phyloP scores from a whole-genome alignment of 2,329 filamentous ascomycete genomes.

The Pestalotiopsis sp. region DNA sequence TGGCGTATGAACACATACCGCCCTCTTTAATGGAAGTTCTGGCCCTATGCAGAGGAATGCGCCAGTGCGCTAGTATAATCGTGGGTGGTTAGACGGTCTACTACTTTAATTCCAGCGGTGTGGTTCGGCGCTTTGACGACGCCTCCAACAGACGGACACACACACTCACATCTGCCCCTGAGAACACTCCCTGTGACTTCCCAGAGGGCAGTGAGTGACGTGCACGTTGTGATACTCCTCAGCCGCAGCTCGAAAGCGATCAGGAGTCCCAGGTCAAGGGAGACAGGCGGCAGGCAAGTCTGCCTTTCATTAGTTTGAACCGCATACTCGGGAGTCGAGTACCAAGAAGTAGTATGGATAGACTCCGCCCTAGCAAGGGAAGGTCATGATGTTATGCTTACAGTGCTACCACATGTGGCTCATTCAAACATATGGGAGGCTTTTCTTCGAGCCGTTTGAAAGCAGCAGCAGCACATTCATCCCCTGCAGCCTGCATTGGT shows the following conservation, averaged over 20 bases:
- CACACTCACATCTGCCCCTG: not conserved
- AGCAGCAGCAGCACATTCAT: not conserved
- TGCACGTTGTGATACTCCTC: not conserved
- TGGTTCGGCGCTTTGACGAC: slow-evolving; percentile 6
- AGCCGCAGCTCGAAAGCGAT: not conserved
- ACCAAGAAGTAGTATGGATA: too few species aligned
- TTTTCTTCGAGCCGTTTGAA: not conserved
- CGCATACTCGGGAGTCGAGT: too few species aligned
- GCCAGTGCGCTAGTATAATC: not conserved
- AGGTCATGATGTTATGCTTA: too few species aligned
- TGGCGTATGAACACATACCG: not conserved
- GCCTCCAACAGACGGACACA: not conserved
- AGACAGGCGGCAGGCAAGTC: not conserved
- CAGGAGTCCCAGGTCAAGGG: not conserved
- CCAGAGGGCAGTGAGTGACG: not conserved
- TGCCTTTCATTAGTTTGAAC: too few species aligned
- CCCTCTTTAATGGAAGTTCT: not conserved
- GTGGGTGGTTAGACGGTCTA: not conserved
- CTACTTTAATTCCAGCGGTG: not conserved
- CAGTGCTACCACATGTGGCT: not conserved
- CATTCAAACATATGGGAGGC: not conserved
- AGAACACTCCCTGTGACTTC: not conserved
- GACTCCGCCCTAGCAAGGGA: too few species aligned
- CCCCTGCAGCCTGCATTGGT: not conserved
- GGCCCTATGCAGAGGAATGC: not conserved